These are phyloP conservation scores for Annulohypoxylon truncatum DNA, from an alignment of 2,329 filamentous ascomycete species.

Conservation along the genomic window DNA sequence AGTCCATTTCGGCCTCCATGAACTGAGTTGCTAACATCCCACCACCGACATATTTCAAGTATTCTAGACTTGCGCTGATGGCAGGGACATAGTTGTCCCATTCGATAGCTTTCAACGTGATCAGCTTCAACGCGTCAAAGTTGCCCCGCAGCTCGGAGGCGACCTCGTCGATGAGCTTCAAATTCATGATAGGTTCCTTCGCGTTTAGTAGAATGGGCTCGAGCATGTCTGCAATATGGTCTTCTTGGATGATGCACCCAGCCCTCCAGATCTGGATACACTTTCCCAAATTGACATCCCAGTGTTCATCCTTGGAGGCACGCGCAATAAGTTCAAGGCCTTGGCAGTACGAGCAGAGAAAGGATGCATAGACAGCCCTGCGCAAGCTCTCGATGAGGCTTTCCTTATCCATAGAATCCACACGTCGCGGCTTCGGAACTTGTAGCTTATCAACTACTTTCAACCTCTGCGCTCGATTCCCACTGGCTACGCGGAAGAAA, in stretches of 20 bases:
- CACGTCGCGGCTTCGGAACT: constrained; percentile 53
- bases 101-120: constrained; percentile 65
- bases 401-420: constrained; percentile 49
- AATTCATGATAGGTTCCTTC: constrained; percentile 57
- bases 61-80: constrained; percentile 72
- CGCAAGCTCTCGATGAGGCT: constrained; percentile 68
- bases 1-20: constrained; percentile 77
- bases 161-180: constrained; percentile 58
- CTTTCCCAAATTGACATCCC: constrained; percentile 65
- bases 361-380: constrained; percentile 70
- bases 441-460: constrained; percentile 56
- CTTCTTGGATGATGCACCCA: constrained; percentile 77
- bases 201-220: constrained; percentile 56
- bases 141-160: constrained; percentile 64
- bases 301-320: constrained; percentile 67
- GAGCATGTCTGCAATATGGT: constrained; percentile 72
- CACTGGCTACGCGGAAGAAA: constrained; percentile 71
- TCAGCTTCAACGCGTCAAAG: constrained; percentile 64
- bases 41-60: constrained; percentile 71
- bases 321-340: constrained; percentile 72
- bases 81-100: constrained; percentile 70
- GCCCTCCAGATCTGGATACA: constrained; percentile 73
- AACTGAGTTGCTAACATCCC: constrained; percentile 73
- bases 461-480: constrained; percentile 67
- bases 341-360: constrained; percentile 72